A percentile compares a stretch with the other conserved stretches of the same genome.
phyloP scores from a whole-genome alignment of 208 protist species.

The Porcisia hertigi region DNA sequence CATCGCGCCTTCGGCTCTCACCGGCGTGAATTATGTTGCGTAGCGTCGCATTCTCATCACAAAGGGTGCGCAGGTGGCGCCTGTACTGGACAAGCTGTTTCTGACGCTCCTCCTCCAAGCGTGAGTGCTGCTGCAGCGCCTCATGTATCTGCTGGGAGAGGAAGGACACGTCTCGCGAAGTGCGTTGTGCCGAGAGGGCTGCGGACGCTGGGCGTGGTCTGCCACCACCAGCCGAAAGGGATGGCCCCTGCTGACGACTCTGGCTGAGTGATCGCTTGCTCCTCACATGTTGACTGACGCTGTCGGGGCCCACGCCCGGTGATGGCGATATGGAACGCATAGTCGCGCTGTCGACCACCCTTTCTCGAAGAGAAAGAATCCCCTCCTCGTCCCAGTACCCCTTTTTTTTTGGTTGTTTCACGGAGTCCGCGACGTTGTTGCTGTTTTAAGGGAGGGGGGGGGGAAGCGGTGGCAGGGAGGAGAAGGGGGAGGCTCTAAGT shows the following conservation, averaged over 20 bases:
- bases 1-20: slow-evolving; percentile 32
- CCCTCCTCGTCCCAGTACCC: not conserved
- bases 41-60: slow-evolving; percentile 66
- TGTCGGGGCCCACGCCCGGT: not conserved
- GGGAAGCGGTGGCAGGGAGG: no score
- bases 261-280: not conserved
- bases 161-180: slow-evolving; percentile 35
- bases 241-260: not conserved
- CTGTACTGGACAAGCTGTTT: slow-evolving; percentile 41
- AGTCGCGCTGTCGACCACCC: no score
- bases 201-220: not conserved
- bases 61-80: slow-evolving; percentile 44
- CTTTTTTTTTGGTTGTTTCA: no score
- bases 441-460: no score
- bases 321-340: not conserved
- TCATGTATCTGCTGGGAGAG: slow-evolving; percentile 50
- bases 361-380: not conserved
- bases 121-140: slow-evolving; percentile 35
- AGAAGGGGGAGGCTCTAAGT: no score
- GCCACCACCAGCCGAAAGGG: not conserved
- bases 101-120: slow-evolving; percentile 43
- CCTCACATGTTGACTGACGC: slow-evolving; percentile 17
- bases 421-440: no score
- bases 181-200: not conserved
- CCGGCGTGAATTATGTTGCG: slow-evolving; percentile 55